Evolutionary conservation across 495 filamentous ascomycete species (phyloP), one percentile per base, ranked within the genome.

Genomic region (Penicillium alfredii): DNA sequence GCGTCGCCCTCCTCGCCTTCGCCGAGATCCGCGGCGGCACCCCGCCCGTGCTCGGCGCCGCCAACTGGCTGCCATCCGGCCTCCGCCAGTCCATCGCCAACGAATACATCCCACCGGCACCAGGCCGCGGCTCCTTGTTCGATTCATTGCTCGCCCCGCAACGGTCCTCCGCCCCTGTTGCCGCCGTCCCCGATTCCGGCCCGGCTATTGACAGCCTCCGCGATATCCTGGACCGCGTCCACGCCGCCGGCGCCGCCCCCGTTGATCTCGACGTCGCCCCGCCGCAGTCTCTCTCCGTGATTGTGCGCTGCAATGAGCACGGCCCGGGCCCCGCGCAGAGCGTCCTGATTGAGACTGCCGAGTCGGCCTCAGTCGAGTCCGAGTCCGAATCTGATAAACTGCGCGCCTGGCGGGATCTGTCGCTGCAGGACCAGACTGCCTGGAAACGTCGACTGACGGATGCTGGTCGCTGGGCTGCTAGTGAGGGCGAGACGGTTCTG

Each of bases 391-490:
- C 47, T 6, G 52, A 56, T 6, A 63, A 68, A 20, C 41, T 74
- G 21, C 71, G 73, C 29, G 60, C 75, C 32, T 94, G 85, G 83
- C 74, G 83, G 25, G 77, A 85, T 35, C 51, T 94, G 29, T 56
- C 63, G 3, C 51, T 58, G 5, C 47, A 67, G 25, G 75, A 90
- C 57, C 72, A 72, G 45, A 55, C 66, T 30, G 47, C 55, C 9
- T 94, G 88, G 88, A 85, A 81, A 66, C 56, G 69, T 44, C 72
- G 69, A 47, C 63, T 94, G 25, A 69, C 70, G 39, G 64, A 76
- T 38, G 79, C 84, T 3, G 87, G 86, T 4, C 70, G 86, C 34
- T 89, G 85, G 85, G 68, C 72, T 4, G 73, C 74, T 37, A 74
- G 74, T 23, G 74, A 88, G 60, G 83, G 82, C 1, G 84, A 87